Base-by-base conservation (phyloP, 139 green algal species). In the Tetraselmis striata region DNA sequence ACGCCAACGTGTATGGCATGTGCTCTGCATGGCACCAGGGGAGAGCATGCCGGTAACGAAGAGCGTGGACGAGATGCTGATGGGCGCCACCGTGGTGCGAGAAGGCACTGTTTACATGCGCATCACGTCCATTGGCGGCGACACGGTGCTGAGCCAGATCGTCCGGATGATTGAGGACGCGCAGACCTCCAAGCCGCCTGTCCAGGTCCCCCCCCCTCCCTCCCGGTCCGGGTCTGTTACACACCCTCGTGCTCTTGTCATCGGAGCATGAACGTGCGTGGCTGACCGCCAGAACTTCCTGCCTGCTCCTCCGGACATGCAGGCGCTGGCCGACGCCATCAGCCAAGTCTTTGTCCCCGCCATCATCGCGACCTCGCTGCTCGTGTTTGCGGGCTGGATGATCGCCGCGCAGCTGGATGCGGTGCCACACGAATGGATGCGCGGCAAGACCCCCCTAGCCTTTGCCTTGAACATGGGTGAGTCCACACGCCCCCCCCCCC, bases 21-120 rank as follows among this genome's bases (percentile, higher is more conserved):
- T n/a, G n/a, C n/a, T n/a, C n/a, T n/a, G 59, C 30, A 92, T 93
- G 88, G n/a, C 92, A 25, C 90, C 89, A 24, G 89, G 84, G 1
- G 83, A 85, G 18, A 29, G 28, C 5, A 77, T 90, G 11, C 81
- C 87, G 2, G 89, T 86, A 28, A 89, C 88, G 29, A 92, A 89
- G 2, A 75, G 92, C 32, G 92, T 91, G 67, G 31, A 59, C 45
- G 81, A 45, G 18, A 80, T 80, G 0, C 27, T 76, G 28, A 79
- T 93, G 82, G 31, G 84, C 45, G 82, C 92, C 18, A 67, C 45
- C 18, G 45, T 67, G 5, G 45, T 67, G 45, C 45, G 45, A 5
- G 45, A 67, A 18, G 45, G 45, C 5, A 67, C 45, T 18, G 45
- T 67, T 67, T 67, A 67, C 45, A 67, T 67, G 45, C 45, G 45